Evolutionary conservation across 2,329 filamentous ascomycete genomes (phyloP).

Genomic region (Colletotrichum sp.): DNA sequence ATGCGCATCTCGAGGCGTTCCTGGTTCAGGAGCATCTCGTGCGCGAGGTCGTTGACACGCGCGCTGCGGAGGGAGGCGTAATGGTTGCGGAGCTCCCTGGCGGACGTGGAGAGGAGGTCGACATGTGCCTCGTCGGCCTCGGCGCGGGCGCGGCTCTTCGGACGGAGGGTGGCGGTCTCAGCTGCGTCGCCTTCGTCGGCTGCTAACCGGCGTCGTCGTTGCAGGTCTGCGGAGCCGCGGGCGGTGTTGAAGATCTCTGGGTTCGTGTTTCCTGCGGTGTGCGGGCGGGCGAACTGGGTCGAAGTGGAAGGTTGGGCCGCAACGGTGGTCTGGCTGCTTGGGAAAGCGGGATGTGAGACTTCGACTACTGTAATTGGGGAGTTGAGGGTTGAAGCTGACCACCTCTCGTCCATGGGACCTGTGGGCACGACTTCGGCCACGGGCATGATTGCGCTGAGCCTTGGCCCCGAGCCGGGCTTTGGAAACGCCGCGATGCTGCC

Average conservation of each 20-base stretch:
- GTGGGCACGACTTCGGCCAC: conserved; percentile 38
- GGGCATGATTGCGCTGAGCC: conserved; percentile 43
- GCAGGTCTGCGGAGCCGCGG: background rate
- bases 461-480: conserved; percentile 17
- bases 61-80: conserved; percentile 15
- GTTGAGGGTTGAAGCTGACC: conserved; percentile 18
- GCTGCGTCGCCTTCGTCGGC: background rate
- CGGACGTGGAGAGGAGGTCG: background rate
- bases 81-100: conserved; percentile 14
- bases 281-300: background rate
- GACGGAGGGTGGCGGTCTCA: background rate
- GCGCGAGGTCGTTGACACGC: conserved; percentile 12
- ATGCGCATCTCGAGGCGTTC: conserved; percentile 20
- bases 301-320: background rate
- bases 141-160: background rate
- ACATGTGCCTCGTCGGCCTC: background rate
- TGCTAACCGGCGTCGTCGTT: background rate
- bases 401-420: conserved; percentile 3
- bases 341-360: background rate
- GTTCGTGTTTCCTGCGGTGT: background rate
- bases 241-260: background rate
- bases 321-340: background rate
- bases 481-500: conserved; percentile 4
- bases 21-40: conserved; percentile 22
- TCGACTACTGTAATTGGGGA: conserved; percentile 2